phyloP scores from a whole-genome alignment of 148 eudicot genomes.

The Limonium bicolor region DNA sequence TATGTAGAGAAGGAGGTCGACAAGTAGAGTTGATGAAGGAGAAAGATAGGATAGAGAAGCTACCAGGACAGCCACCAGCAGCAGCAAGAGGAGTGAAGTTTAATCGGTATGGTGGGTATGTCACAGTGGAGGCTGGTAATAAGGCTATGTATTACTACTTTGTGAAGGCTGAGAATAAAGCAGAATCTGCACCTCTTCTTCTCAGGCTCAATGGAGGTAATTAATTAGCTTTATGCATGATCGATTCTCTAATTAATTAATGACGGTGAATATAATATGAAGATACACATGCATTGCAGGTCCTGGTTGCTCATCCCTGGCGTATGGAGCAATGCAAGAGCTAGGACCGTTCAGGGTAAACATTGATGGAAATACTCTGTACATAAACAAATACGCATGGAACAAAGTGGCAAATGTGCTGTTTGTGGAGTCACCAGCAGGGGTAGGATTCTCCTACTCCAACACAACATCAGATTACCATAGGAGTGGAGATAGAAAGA shows the following conservation, averaged over 20 bases:
- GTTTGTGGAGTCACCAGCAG: constrained; percentile 6
- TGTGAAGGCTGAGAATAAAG: constrained; percentile 20
- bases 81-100: too few relatives aligned
- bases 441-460: constrained; percentile 8
- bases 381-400: constrained; percentile 22
- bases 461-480: background rate
- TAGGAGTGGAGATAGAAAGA: background rate
- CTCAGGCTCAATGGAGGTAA: constrained; percentile 93
- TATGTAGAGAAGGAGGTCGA: too few relatives aligned
- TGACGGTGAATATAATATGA: background rate
- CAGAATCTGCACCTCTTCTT: constrained; percentile 36
- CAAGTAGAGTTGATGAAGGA: constrained; percentile 21
- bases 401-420: constrained; percentile 14
- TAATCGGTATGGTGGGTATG: constrained; percentile 54
- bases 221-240: background rate
- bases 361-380: constrained; percentile 20
- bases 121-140: constrained; percentile 28
- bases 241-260: background rate
- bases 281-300: constrained; percentile 10
- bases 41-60: constrained; percentile 23
- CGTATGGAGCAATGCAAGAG: constrained; percentile 26
- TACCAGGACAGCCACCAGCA: constrained; percentile 57
- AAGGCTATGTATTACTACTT: constrained; percentile 48
- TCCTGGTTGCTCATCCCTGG: constrained; percentile 41
- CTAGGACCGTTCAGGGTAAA: constrained; percentile 36